Percentiles rank a stretch among this genome's conserved stretches.
Conservation (phyloP, 441 rosid species). For the Pelargonium cotyledonis region DNA sequence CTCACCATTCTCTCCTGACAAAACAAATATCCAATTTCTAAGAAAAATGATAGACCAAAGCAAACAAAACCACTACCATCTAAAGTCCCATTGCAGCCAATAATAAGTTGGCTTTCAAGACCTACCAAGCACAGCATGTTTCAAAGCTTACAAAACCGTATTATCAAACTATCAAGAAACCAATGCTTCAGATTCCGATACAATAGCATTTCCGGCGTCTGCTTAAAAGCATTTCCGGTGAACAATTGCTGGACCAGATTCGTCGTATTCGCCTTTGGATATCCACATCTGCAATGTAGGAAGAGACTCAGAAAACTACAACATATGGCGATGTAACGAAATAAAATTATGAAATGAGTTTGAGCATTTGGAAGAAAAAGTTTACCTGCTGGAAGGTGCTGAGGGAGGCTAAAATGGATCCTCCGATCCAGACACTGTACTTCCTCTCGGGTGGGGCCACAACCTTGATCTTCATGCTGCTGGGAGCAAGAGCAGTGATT, state of each 20-base stretch:
- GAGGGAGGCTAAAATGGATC: not conserved
- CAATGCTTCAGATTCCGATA: not conserved
- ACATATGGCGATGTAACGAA: no score
- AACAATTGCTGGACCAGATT: slow-evolving; percentile 40
- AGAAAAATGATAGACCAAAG: slow-evolving; percentile 16
- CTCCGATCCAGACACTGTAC: slow-evolving; percentile 1
- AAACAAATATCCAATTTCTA: no score
- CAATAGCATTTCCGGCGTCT: no score
- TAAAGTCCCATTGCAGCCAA: slow-evolving; percentile 9
- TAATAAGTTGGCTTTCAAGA: not conserved
- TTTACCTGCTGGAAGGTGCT: not conserved
- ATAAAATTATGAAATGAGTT: no score
- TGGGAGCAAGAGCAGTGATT: not conserved
- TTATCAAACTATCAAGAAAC: slow-evolving; percentile 12
- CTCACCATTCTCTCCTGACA: no score
- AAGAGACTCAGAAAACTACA: no score
- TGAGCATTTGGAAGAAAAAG: no score
- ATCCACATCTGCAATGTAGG: slow-evolving; percentile 36
- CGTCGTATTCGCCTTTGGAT: slow-evolving; percentile 38
- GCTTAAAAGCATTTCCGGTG: slow-evolving; percentile 37
- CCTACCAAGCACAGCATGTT: not conserved
- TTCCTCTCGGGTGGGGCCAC: not conserved
- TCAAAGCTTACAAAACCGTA: not conserved
- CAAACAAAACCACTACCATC: not conserved
- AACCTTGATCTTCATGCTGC: not conserved